A percentile compares a stretch with the other conserved stretches of the same genome.
These are phyloP conservation scores for Santalum album DNA, from an alignment of 164 flowering plant species.

Conservation along the genomic window DNA sequence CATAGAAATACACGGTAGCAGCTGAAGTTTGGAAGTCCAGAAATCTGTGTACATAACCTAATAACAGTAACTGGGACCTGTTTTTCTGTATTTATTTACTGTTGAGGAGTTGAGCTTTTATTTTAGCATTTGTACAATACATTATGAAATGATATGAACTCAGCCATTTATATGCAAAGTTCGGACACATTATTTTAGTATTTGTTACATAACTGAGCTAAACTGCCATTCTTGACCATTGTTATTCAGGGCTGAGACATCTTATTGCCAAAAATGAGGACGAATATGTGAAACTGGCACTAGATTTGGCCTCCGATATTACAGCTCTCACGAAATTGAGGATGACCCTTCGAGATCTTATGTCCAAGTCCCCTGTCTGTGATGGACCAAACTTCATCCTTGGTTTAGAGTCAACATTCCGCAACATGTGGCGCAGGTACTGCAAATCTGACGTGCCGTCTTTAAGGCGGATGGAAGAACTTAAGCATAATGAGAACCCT, in stretches of 20 bases:
- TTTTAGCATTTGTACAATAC: too few species aligned
- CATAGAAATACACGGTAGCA: too few species aligned
- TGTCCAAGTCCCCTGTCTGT: conserved; percentile 85
- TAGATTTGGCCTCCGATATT: conserved; percentile 67
- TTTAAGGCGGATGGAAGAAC: conserved; percentile 37
- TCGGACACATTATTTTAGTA: too few species aligned
- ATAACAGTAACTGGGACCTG: too few species aligned
- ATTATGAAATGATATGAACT: too few species aligned
- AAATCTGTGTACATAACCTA: too few species aligned
- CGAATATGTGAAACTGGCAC: conserved; percentile 69
- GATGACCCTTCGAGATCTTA: conserved; percentile 66
- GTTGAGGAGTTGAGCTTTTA: too few species aligned
- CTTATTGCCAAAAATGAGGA: conserved; percentile 84
- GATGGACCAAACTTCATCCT: conserved; percentile 56
- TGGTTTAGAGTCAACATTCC: conserved; percentile 60
- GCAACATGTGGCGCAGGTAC: conserved; percentile 75
- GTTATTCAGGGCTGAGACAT: conserved; percentile 50
- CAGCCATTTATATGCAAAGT: too few species aligned
- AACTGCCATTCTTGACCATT: too few species aligned
- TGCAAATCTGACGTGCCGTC: conserved; percentile 85
- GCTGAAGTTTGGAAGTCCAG: too few species aligned
- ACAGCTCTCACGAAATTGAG: conserved; percentile 67
- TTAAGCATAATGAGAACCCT: conserved; percentile 21
- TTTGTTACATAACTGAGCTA: too few species aligned
- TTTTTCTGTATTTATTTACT: too few species aligned